These are phyloP conservation scores for Fomitopsis palustris DNA, from an alignment of 1,284 basidiomycete species.

Conservation along the genomic window DNA sequence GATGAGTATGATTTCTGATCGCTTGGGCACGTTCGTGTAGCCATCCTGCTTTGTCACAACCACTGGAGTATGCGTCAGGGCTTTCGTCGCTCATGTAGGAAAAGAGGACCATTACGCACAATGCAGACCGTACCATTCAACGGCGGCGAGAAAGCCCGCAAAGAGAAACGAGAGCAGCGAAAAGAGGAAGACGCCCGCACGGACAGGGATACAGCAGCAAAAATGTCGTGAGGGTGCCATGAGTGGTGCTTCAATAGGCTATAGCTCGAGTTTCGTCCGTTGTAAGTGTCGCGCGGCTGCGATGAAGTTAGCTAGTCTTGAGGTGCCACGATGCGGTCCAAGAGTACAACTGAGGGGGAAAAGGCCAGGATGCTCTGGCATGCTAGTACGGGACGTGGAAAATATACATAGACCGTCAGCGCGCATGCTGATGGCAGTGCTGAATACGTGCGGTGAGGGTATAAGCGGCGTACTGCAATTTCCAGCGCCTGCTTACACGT, in stretches of 20 bases:
- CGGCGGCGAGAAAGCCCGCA: constrained; percentile 37
- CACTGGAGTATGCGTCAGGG: constrained; percentile 14
- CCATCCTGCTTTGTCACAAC: constrained; percentile 13
- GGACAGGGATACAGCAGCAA: constrained; percentile 60
- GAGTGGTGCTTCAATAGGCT: constrained; percentile 4
- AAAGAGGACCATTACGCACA: constrained; percentile 12
- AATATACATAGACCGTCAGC: too few species aligned
- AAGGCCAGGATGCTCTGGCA: too few species aligned
- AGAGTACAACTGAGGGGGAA: too few species aligned
- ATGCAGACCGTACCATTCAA: constrained; percentile 36
- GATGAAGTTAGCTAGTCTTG: too few species aligned
- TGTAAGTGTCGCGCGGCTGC: too few species aligned
- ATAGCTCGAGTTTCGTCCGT: not conserved
- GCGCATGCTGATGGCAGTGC: too few species aligned
- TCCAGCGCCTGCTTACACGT: too few species aligned
- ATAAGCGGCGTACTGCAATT: too few species aligned
- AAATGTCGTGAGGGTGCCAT: constrained; percentile 32
- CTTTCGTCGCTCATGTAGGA: too few species aligned
- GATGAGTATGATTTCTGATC: constrained; percentile 41
- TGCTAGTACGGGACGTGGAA: too few species aligned
- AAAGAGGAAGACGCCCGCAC: constrained; percentile 56
- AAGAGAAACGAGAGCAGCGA: constrained; percentile 41
- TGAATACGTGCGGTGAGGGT: too few species aligned
- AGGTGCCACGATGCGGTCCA: too few species aligned
- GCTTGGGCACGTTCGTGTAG: constrained; percentile 9